Evolutionary conservation across 495 filamentous ascomycete genomes (phyloP).

Genomic region (Margaritispora aquatica): DNA sequence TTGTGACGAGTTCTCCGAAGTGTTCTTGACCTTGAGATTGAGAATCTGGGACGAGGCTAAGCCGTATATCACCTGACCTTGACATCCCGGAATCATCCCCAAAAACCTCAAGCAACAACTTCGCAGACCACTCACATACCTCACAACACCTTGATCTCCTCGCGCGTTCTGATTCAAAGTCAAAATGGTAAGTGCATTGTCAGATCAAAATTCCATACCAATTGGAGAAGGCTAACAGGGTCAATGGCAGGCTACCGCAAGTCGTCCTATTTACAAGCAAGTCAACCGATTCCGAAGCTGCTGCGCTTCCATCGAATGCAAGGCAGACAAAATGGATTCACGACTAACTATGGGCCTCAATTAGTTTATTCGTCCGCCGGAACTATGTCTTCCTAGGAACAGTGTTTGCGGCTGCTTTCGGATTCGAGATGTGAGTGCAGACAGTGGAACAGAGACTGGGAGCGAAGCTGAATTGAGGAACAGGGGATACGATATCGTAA

Average conservation of each 20-base stretch:
- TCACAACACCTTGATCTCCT: background rate
- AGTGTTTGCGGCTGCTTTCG: conserved; percentile 84
- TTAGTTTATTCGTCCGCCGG: conserved; percentile 73
- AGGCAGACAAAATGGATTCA: conserved; percentile 1
- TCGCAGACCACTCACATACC: conserved; percentile 20
- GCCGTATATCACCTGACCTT: background rate
- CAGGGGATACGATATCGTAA: conserved; percentile 70
- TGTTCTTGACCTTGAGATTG: too few relatives aligned
- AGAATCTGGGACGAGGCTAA: background rate
- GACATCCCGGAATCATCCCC: background rate
- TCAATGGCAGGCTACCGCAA: conserved; percentile 17
- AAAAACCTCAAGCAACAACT: conserved; percentile 32
- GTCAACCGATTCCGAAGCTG: conserved; percentile 35
- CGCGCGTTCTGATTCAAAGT: conserved; percentile 3
- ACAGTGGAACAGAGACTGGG: too few relatives aligned
- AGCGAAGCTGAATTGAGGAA: conserved; percentile 4
- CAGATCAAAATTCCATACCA: background rate
- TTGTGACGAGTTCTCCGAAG: too few relatives aligned
- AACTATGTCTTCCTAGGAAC: conserved; percentile 81
- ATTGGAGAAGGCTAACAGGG: conserved; percentile 17
- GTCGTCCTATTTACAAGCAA: conserved; percentile 71
- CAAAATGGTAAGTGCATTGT: conserved; percentile 18
- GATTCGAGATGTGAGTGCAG: conserved; percentile 83
- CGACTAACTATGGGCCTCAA: conserved; percentile 30
- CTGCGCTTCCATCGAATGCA: background rate